phyloP scores from a whole-genome alignment of 176 grass and related monocot genomes.

The Tillandsia leiboldiana region DNA sequence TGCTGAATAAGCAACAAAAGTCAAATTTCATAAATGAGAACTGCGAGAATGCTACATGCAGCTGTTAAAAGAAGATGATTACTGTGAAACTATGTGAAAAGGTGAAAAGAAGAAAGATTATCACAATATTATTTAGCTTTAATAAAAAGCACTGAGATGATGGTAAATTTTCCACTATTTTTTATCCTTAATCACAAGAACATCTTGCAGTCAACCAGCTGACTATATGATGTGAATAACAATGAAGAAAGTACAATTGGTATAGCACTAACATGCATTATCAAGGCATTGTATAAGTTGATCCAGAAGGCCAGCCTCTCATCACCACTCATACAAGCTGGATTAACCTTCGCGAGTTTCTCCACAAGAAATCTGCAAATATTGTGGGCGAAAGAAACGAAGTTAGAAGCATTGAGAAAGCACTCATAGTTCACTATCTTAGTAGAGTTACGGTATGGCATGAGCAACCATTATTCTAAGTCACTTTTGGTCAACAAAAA shows the following conservation, averaged over 20 bases:
- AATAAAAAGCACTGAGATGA: neutral
- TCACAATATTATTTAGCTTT: neutral
- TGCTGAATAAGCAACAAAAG: no score
- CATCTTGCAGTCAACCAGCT: neutral
- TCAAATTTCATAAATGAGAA: no score
- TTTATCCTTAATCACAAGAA: neutral
- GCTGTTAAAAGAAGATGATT: no score
- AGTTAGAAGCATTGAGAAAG: neutral
- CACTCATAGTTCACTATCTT: neutral
- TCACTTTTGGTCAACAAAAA: neutral
- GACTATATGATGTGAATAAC: slow-evolving; percentile 7
- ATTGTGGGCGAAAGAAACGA: neutral
- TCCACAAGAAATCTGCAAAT: slow-evolving; percentile 81
- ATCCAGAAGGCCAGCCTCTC: slow-evolving; percentile 96
- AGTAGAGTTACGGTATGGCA: neutral
- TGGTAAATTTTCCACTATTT: neutral
- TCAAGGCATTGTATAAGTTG: slow-evolving; percentile 90
- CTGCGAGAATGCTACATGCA: no score
- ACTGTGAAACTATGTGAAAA: no score
- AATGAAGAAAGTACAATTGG: neutral
- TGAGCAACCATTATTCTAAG: neutral
- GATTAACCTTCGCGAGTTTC: slow-evolving; percentile 78
- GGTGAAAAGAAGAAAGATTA: no score
- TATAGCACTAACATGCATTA: slow-evolving; percentile 94
- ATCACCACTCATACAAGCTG: slow-evolving; percentile 46